Percentiles rank a stretch among this genome's conserved stretches.
Conservation (phyloP, 257 asterid species). For the Penstemon barbatus region DNA sequence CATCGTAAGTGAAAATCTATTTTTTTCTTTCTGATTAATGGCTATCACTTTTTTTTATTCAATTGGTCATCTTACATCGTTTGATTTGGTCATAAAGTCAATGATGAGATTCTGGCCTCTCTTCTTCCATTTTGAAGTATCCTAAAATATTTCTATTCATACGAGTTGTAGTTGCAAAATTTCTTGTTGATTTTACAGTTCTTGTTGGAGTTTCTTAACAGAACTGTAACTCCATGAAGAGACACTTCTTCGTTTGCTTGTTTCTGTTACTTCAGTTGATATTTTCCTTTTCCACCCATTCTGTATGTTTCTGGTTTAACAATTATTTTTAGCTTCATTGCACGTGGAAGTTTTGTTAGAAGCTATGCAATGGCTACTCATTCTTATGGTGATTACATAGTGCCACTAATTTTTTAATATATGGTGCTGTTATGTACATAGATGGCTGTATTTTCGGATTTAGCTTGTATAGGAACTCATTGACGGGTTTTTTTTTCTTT, state of each 20-base stretch:
- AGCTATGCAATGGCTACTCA: slow-evolving; percentile 17
- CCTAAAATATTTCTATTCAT: slow-evolving; percentile 19
- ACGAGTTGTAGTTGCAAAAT: slow-evolving; percentile 24
- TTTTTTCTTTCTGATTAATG: slow-evolving; percentile 19
- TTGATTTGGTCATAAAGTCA: slow-evolving; percentile 7
- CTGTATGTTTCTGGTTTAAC: background rate
- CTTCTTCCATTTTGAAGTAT: slow-evolving; percentile 17
- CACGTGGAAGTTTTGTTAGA: slow-evolving; percentile 17
- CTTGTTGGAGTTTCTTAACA: slow-evolving; percentile 1
- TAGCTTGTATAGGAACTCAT: too few relatives aligned
- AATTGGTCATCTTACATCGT: slow-evolving; percentile 21
- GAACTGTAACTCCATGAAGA: slow-evolving; percentile 4
- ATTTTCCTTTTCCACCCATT: slow-evolving; percentile 6
- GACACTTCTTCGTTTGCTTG: slow-evolving; percentile 15
- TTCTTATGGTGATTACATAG: background rate
- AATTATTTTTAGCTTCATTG: slow-evolving; percentile 16
- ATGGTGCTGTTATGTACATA: too few relatives aligned
- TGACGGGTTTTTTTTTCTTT: too few relatives aligned
- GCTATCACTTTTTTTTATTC: slow-evolving; percentile 24
- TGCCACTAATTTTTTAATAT: too few relatives aligned
- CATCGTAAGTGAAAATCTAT: slow-evolving; percentile 69
- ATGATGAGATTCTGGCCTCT: slow-evolving; percentile 9
- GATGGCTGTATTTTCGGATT: too few relatives aligned
- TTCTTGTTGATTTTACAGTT: slow-evolving; percentile 18
- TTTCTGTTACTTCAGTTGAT: slow-evolving; percentile 12